These are phyloP conservation scores for Choricystis sp. DNA, from an alignment of 139 green algal species.

Conservation along the genomic window DNA sequence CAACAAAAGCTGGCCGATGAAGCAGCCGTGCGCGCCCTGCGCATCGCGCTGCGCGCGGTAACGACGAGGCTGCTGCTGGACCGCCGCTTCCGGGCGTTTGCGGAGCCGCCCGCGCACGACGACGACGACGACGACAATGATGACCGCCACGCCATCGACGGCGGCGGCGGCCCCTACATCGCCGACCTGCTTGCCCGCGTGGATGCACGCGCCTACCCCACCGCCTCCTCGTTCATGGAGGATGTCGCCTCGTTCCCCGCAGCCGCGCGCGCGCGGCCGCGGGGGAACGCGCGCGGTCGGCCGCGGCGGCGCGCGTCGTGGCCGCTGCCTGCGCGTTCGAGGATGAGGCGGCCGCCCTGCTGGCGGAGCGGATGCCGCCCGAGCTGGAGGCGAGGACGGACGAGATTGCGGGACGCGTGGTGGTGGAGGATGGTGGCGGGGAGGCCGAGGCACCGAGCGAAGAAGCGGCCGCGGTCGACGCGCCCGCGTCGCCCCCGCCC, in stretches of 20 bases:
- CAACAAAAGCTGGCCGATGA: slow-evolving; percentile 24
- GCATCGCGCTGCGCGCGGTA: slow-evolving; percentile 46
- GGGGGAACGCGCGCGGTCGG: background rate
- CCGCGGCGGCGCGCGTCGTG: slow-evolving; percentile 8
- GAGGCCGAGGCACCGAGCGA: too few species aligned
- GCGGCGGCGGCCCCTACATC: slow-evolving; percentile 43
- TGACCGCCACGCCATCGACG: slow-evolving; percentile 5
- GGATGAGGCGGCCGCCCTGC: slow-evolving; percentile 21
- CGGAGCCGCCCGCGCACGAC: slow-evolving; percentile 18
- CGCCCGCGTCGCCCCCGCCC: background rate
- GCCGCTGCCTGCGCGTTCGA: slow-evolving; percentile 21
- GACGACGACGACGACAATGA: slow-evolving; percentile 33
- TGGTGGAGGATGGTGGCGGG: slow-evolving; percentile 7
- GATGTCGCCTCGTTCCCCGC: slow-evolving; percentile 38
- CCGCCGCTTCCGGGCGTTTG: slow-evolving; percentile 36
- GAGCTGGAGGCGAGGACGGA: slow-evolving; percentile 28
- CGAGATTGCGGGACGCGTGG: slow-evolving; percentile 22
- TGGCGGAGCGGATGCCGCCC: slow-evolving; percentile 16
- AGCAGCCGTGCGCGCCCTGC: slow-evolving; percentile 33
- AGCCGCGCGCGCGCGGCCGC: slow-evolving; percentile 13
- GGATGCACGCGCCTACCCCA: slow-evolving; percentile 39
- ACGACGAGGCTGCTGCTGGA: slow-evolving; percentile 32
- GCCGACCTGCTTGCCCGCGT: slow-evolving; percentile 47
- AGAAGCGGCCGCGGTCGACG: background rate
- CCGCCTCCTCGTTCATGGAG: slow-evolving; percentile 34